Percentiles rank a stretch among this genome's conserved stretches.
Conservation (phyloP, 2,329 filamentous ascomycete species). For the Xylariaceae sp. region DNA sequence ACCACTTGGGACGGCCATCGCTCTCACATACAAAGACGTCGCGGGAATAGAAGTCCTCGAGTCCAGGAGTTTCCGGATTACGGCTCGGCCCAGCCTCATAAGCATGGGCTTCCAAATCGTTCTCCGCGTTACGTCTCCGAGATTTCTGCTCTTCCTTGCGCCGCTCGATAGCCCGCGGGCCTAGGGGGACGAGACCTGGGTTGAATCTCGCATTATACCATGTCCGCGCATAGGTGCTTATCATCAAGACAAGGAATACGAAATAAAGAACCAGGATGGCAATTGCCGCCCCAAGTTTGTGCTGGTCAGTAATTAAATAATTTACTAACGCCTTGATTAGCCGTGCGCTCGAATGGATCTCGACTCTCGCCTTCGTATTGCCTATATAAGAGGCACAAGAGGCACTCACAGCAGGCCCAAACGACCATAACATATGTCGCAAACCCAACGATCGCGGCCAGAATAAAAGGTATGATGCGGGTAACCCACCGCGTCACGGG, state of each 20-base stretch:
- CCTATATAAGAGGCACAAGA: background rate
- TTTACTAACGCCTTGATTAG: slow-evolving; percentile 48
- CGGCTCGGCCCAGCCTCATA: slow-evolving; percentile 38
- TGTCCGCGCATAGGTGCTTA: slow-evolving; percentile 65
- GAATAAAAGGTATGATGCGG: slow-evolving; percentile 63
- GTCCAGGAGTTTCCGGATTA: slow-evolving; percentile 58
- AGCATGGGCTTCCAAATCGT: slow-evolving; percentile 34
- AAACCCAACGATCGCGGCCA: slow-evolving; percentile 62
- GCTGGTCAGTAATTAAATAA: slow-evolving; percentile 55
- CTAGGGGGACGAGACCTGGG: slow-evolving; percentile 68
- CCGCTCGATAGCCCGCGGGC: slow-evolving; percentile 36
- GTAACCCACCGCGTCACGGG: slow-evolving; percentile 54
- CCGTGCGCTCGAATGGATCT: background rate
- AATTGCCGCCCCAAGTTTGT: slow-evolving; percentile 54
- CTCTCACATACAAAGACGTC: slow-evolving; percentile 79
- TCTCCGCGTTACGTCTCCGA: slow-evolving; percentile 20
- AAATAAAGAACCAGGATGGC: slow-evolving; percentile 69
- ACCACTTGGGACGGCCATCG: slow-evolving; percentile 83
- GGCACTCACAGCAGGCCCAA: slow-evolving; percentile 60
- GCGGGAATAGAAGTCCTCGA: slow-evolving; percentile 74
- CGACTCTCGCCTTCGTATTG: background rate
- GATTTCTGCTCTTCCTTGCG: slow-evolving; percentile 26
- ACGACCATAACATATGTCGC: slow-evolving; percentile 66
- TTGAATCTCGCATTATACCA: slow-evolving; percentile 62
- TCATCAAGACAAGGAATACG: slow-evolving; percentile 61